Percentiles rank a stretch among this genome's conserved stretches.
These are phyloP conservation scores for Spergularia bocconei DNA, from an alignment of 148 eudicot species.

Conservation along the genomic window DNA sequence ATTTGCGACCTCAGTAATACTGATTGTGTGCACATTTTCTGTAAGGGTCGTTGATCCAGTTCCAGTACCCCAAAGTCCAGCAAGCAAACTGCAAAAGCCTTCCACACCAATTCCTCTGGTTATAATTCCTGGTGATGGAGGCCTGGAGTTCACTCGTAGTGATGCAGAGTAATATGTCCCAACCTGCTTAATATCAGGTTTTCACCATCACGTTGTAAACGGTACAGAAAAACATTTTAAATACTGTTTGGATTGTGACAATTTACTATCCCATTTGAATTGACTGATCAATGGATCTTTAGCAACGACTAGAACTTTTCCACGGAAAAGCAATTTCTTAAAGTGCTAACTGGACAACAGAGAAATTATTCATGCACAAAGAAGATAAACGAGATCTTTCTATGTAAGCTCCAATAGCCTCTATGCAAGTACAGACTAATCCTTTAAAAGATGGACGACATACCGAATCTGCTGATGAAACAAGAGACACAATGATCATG, in stretches of 20 bases:
- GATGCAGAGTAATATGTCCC: conserved; percentile 82
- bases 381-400: background rate
- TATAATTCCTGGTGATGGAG: conserved; percentile 81
- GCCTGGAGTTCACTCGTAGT: conserved; percentile 55
- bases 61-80: conserved; percentile 97
- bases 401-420: background rate
- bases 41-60: conserved; percentile 87
- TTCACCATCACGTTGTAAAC: background rate
- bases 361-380: background rate
- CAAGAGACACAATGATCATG: conserved; percentile 71
- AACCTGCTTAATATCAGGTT: conserved; percentile 39
- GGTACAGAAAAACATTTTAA: background rate
- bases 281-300: background rate
- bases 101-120: conserved; percentile 89
- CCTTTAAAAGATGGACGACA: conserved; percentile 26
- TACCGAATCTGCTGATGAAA: conserved; percentile 91
- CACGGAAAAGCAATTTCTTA: background rate
- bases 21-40: conserved; percentile 79
- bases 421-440: background rate
- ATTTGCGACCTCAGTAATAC: conserved; percentile 73
- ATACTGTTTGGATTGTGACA: too few species aligned
- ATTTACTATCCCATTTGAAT: too few species aligned
- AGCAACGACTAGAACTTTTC: background rate
- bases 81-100: conserved; percentile 87
- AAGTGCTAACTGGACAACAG: conserved; percentile 5